These are phyloP conservation scores for Lentinula guzmanii DNA, from an alignment of 768 basidiomycete species.

Conservation along the genomic window DNA sequence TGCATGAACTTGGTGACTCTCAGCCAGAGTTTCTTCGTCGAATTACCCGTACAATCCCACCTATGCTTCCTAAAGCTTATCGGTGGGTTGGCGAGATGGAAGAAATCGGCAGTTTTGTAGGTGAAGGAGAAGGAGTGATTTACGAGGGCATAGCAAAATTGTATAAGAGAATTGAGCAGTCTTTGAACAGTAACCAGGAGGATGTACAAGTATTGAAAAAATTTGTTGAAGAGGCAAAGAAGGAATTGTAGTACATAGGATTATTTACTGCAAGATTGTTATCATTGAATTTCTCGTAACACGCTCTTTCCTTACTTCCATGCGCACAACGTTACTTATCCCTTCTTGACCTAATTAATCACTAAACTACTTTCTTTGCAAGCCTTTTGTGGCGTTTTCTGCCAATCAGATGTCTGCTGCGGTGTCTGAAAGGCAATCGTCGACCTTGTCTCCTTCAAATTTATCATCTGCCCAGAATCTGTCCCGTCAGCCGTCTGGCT, in stretches of 20 bases:
- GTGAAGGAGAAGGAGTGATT: conserved; percentile 34
- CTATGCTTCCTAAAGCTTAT: conserved; percentile 59
- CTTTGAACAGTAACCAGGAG: conserved; percentile 24
- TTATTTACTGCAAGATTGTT: conserved; percentile 2
- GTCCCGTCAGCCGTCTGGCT: neutral
- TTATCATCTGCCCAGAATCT: neutral
- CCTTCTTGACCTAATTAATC: neutral
- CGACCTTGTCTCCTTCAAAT: neutral
- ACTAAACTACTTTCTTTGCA: neutral
- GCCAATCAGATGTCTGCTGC: neutral
- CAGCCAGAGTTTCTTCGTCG: conserved; percentile 38
- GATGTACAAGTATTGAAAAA: conserved; percentile 34
- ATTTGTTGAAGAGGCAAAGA: conserved; percentile 43
- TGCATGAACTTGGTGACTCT: conserved; percentile 41
- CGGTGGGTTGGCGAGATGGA: conserved; percentile 61
- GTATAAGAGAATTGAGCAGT: conserved; percentile 37
- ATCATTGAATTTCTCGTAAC: neutral
- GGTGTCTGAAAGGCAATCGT: neutral
- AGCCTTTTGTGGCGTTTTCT: neutral
- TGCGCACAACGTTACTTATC: neutral
- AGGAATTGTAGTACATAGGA: conserved; percentile 5
- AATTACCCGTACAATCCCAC: conserved; percentile 31
- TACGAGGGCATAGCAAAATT: conserved; percentile 42
- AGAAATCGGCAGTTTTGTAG: conserved; percentile 55
- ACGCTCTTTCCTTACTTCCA: neutral